These are phyloP conservation scores for Termitomyces sp. DNA, from an alignment of 1,284 basidiomycete species.

Conservation along the genomic window DNA sequence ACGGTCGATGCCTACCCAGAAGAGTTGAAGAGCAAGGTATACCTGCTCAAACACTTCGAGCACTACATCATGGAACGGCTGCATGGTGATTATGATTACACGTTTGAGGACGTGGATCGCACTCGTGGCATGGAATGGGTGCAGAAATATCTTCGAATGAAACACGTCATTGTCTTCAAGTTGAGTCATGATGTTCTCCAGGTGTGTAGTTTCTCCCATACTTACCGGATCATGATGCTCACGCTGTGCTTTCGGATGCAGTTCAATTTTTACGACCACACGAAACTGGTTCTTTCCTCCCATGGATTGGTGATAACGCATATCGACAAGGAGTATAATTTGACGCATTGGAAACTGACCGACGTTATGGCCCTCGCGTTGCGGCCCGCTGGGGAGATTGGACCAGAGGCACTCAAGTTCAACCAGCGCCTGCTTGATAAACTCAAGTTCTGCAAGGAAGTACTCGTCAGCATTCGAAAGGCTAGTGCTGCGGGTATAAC, in stretches of 20 bases:
- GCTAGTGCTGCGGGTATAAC: slow-evolving; percentile 26
- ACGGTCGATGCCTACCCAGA: slow-evolving; percentile 62
- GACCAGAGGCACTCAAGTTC: slow-evolving; percentile 54
- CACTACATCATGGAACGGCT: slow-evolving; percentile 87
- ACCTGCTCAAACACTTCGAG: slow-evolving; percentile 89
- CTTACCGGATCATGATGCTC: background rate
- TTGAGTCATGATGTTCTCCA: slow-evolving; percentile 91
- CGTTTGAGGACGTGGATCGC: slow-evolving; percentile 64
- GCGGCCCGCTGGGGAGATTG: slow-evolving; percentile 23
- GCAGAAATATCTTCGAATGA: slow-evolving; percentile 93
- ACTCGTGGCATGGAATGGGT: slow-evolving; percentile 90
- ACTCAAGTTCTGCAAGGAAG: slow-evolving; percentile 79
- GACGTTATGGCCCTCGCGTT: slow-evolving; percentile 66
- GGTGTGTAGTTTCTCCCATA: slow-evolving; percentile 38
- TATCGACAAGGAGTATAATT: slow-evolving; percentile 84
- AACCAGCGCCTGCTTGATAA: slow-evolving; percentile 66
- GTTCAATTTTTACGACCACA: slow-evolving; percentile 99
- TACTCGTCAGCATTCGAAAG: slow-evolving; percentile 57
- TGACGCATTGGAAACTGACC: slow-evolving; percentile 72
- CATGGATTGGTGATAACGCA: slow-evolving; percentile 78
- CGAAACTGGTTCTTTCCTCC: slow-evolving; percentile 86
- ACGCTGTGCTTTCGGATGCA: slow-evolving; percentile 27
- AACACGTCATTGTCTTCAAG: slow-evolving; percentile 95
- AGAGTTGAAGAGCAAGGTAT: slow-evolving; percentile 83
- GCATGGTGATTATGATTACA: slow-evolving; percentile 78